Evolutionary conservation across 192 early-diverging fungal genomes (phyloP), one percentile per base, ranked within the genome.

Genomic region (Coemansia sp.): DNA sequence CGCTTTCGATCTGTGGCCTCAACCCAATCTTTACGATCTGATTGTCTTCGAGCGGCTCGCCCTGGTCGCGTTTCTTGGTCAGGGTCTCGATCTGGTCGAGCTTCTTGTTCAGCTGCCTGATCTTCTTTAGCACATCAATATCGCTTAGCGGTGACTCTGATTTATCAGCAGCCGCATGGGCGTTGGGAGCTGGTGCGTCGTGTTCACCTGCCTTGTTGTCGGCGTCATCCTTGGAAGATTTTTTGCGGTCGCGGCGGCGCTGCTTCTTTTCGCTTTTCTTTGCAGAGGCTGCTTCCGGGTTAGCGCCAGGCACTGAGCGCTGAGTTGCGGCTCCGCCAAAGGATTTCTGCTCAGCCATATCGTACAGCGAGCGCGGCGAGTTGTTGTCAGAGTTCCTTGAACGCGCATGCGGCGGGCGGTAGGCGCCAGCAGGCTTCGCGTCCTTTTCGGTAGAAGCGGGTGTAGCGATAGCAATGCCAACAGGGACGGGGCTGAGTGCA

Each of bases 51-150:
- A 99, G 81, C 18, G 72, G 81, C 56, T 93, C 92, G 33, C 96
- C 96, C 16, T 84, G 85, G 24, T 84, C 84, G 69, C 89, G 86
- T 66, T 88, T 90, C 45, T 88, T 87, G 71, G 92, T 94, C 46
- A 99, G 85, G 49, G 92, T 92, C 39, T 83, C 84, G 76, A 99
- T 98, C 79, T 94, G 92, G 67, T 89, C 89, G 55, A 98, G 72
- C 79, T 98, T 99, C 84, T 97, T 99, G 59, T 92, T 89, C 20
- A 98, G 75, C 35, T 84, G 87, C 53, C 94, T 89, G 64, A 95
- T 84, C 75, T 91, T 92, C 86, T 97, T 99, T 59, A 95, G 88
- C 18, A 86, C 84, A 58, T 95, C 95, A 8, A 88, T 68, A 30
- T 69, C 81, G 10, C 64, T 64, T 4, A 18, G 23, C 5, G 67